A percentile compares a stretch with the other conserved stretches of the same genome.
Evolutionary conservation across 805 yeast genomes (phyloP).

Genomic region (Saitoella complicata): DNA sequence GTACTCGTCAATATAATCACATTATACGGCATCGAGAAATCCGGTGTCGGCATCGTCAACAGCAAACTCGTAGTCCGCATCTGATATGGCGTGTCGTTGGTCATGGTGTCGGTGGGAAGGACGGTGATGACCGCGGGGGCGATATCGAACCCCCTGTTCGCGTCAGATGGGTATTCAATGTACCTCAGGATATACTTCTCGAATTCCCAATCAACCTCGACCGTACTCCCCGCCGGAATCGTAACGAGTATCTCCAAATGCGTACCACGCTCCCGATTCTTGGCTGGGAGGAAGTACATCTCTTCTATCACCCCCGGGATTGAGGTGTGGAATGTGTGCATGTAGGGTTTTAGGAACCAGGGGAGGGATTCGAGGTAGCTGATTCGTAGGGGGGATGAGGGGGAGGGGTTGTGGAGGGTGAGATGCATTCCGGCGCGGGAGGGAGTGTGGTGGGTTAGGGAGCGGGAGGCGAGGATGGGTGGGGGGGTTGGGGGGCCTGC

Average conservation of each 20-base stretch:
- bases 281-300: constrained; percentile 55
- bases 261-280: constrained; percentile 66
- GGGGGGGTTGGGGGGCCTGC: constrained; percentile 22
- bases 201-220: constrained; percentile 49
- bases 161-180: constrained; percentile 98
- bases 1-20: constrained; percentile 90
- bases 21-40: constrained; percentile 96
- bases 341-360: constrained; percentile 76
- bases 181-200: constrained; percentile 74
- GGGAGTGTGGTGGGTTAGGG: constrained; percentile 82
- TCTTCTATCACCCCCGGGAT: constrained; percentile 28
- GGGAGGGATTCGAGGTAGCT: constrained; percentile 71
- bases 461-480: constrained; percentile 62
- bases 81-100: constrained; percentile 3
- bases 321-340: constrained; percentile 43
- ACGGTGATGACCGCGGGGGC: constrained; percentile 76
- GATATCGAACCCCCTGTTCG: constrained; percentile 91
- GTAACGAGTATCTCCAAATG: constrained; percentile 55
- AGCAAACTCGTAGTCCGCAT: constrained; percentile 75
- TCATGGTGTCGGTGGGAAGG: constrained; percentile 21
- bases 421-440: constrained; percentile 81
- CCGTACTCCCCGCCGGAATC: constrained; percentile 47
- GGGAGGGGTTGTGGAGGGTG: constrained; percentile 52
- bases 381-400: constrained; percentile 29
- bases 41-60: constrained; percentile 85